Evolutionary conservation across 352 stramenopile genomes (phyloP), one percentile per base, ranked within the genome.

Genomic region (Phytophthora uliginosa): DNA sequence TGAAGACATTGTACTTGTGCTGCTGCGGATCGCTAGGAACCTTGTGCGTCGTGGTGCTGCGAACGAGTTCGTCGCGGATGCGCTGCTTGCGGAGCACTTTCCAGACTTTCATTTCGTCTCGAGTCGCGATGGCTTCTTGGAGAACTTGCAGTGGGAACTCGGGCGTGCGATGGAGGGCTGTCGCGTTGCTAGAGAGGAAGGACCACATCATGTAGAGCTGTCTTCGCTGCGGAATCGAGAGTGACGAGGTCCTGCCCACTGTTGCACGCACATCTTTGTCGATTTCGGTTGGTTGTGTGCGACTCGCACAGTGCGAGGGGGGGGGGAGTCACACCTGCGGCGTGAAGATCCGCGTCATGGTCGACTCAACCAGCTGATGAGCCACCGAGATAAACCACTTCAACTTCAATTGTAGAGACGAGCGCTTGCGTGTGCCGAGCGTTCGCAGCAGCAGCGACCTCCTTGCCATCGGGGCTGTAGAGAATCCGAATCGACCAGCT

Each of bases 1-100:
- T 71, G 69, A 69, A 74, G 40, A 77, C 50, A 51, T 74, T 69
- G 64, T 50, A 69, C 51, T 77, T 77, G 22, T 66, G 52, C 52
- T 74, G 63, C 26, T 71, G 45, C 7, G 68, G 50, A 18, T 67
- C 65, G 8, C 57, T 60, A 20, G 72, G 61, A 17, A 79, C 48
- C 13, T 66, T 61, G 58, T 67, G 54, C 3, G 59, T 52, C 20
- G 55, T 71, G n/a, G 63, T 63, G 36, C 63, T 77, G 17, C 33
- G 3, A 12, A 34, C 7, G 68, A 77, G 42, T 17, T 71, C 63
- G 63, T 59, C 31, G 15, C 61, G 63, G 28, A 80, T 74, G 31
- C 33, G 40, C 5, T 33, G 33, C 45, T 71, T 74, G 4, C 22
- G 26, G 0, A 80, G 64, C 18, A 74, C 50, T 38, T 77, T 33